Percentiles rank a stretch among this genome's conserved stretches.
phyloP scores from a whole-genome alignment of 1,284 basidiomycete species.

The Microbotryum silenes-acaulis region DNA sequence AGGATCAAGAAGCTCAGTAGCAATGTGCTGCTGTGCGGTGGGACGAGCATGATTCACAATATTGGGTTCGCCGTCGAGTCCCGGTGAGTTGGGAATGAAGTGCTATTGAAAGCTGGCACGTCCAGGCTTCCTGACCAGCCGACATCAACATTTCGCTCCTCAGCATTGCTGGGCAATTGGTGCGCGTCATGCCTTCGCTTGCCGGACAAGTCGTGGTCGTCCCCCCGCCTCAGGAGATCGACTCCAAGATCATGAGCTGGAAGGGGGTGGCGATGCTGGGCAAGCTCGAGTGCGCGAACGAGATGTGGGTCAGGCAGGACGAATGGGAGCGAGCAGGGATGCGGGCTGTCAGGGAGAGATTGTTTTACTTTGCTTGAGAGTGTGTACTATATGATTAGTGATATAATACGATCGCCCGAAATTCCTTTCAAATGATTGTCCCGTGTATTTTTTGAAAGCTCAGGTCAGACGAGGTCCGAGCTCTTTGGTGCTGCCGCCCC shows the following conservation, averaged over 20 bases:
- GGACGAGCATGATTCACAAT: slow-evolving; percentile 67
- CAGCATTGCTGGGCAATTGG: slow-evolving; percentile 12
- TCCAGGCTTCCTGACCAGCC: too few species aligned
- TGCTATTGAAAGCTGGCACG: neutral
- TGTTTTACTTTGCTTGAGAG: slow-evolving; percentile 24
- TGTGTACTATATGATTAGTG: neutral
- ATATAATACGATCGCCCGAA: too few species aligned
- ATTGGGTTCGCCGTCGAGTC: slow-evolving; percentile 59
- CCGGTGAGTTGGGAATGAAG: slow-evolving; percentile 5
- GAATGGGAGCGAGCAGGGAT: slow-evolving; percentile 66
- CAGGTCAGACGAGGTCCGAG: too few species aligned
- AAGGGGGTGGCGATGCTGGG: slow-evolving; percentile 91
- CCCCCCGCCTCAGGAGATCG: slow-evolving; percentile 84
- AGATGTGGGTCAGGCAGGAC: slow-evolving; percentile 75
- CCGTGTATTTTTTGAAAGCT: too few species aligned
- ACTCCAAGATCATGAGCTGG: slow-evolving; percentile 83
- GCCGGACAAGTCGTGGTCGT: slow-evolving; percentile 73
- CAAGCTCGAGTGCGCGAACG: slow-evolving; percentile 78
- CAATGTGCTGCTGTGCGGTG: slow-evolving; percentile 80
- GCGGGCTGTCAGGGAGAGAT: slow-evolving; percentile 45
- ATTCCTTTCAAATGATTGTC: too few species aligned
- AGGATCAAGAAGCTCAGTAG: slow-evolving; percentile 78
- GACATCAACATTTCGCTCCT: too few species aligned
- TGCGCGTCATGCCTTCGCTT: slow-evolving; percentile 21
- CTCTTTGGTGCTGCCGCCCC: too few species aligned